A percentile compares a stretch with the other conserved stretches of the same genome.
phyloP scores from a whole-genome alignment of 2,329 filamentous ascomycete genomes.

The Colletotrichum liriopes region DNA sequence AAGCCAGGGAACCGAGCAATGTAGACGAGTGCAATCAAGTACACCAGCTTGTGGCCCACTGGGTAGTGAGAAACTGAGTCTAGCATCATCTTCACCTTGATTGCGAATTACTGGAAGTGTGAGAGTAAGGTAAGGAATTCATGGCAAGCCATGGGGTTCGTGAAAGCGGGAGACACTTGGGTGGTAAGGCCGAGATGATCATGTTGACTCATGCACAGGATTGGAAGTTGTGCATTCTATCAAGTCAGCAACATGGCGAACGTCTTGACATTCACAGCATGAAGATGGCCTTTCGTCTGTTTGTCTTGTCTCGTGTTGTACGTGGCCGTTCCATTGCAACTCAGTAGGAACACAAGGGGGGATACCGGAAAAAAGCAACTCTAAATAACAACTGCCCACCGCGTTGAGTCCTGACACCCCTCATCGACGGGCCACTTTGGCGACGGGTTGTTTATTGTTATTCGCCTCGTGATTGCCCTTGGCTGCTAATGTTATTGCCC shows the following conservation, averaged over 20 bases:
- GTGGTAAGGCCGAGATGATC: no score
- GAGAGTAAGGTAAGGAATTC: background rate
- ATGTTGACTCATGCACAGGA: background rate
- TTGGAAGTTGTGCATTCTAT: background rate
- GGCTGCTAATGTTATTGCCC: constrained; percentile 11
- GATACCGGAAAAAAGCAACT: background rate
- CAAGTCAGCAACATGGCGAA: background rate
- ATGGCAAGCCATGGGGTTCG: background rate
- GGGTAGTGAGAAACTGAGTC: background rate
- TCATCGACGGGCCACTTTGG: background rate
- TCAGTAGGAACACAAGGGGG: background rate
- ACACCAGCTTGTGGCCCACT: background rate
- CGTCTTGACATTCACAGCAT: background rate
- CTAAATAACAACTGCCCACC: background rate
- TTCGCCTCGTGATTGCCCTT: background rate
- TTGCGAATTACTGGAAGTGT: background rate
- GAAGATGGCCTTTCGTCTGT: background rate
- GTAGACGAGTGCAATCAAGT: background rate
- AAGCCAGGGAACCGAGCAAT: background rate
- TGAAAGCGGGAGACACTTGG: background rate
- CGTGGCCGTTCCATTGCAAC: background rate
- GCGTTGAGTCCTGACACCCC: background rate
- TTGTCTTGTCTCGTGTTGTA: background rate
- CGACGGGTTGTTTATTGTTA: constrained; percentile 20
- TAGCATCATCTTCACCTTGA: background rate